A percentile compares a stretch with the other conserved stretches of the same genome.
phyloP scores from a whole-genome alignment of 169 alveolate species.

The Toxoplasma gondii region DNA sequence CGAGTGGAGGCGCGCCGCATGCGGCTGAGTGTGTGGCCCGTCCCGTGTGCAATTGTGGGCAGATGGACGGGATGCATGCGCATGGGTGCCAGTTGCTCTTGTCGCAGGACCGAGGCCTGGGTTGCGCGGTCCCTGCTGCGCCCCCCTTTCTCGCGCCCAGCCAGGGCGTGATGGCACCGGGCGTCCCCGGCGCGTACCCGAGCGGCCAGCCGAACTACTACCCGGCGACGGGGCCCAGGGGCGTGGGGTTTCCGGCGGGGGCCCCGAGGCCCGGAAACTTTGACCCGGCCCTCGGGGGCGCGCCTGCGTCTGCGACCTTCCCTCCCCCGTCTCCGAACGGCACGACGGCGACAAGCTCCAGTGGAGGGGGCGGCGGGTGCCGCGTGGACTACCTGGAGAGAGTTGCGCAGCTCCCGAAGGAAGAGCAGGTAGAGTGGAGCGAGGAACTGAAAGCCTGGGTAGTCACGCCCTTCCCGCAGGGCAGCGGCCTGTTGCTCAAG shows the following conservation, averaged over 20 bases:
- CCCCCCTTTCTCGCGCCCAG: background rate
- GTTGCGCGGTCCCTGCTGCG: background rate
- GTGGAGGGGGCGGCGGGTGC: constrained; percentile 34
- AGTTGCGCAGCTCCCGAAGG: constrained; percentile 54
- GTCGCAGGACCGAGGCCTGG: constrained; percentile 23
- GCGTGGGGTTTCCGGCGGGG: background rate
- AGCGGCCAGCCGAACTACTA: background rate
- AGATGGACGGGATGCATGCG: background rate
- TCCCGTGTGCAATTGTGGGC: background rate
- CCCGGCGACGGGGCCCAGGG: background rate
- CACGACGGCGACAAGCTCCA: background rate
- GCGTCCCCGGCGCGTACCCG: too few species aligned
- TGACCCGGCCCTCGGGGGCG: background rate
- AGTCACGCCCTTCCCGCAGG: constrained; percentile 28
- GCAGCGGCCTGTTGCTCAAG: background rate
- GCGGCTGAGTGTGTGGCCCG: background rate
- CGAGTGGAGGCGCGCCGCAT: too few species aligned
- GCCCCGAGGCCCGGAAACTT: background rate
- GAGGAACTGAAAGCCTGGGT: constrained; percentile 61
- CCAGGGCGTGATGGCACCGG: too few species aligned
- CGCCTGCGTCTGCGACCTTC: background rate
- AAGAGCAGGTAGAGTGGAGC: constrained; percentile 48
- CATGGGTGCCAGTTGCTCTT: constrained; percentile 9
- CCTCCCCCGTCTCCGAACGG: background rate
- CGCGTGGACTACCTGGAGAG: constrained; percentile 58